Evolutionary conservation across 345 rosid genomes (phyloP), one percentile per base, ranked within the genome.

Genomic region (Hevea brasiliensis): DNA sequence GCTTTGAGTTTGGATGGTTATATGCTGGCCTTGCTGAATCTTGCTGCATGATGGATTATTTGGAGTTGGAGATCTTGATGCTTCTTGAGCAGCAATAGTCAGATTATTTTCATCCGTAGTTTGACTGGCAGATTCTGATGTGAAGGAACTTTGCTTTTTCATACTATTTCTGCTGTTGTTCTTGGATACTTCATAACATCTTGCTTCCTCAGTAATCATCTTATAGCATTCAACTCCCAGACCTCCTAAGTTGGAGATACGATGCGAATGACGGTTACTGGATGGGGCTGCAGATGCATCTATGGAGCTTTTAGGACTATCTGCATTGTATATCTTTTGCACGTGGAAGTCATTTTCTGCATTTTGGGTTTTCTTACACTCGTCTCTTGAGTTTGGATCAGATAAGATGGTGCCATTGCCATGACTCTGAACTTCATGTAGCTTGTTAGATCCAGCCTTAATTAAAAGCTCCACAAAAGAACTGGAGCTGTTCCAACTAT

Each of bases 381-480:
- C 80, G 68, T 77, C 57, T 17, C 65, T 74, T 32, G 72, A 82
- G 74, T 76, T 81, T 59, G 78, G 72, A 67, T 64, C 63, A 47
- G 79, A 58, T 68, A 76, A 69, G 59, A 59, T 23, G 58, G 63
- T 75, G 47, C 66, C 81, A 40, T 47, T 68, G 74, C 62, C 84
- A 45, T 63, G 81, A 72, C 58, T 64, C 45, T 60, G 63, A 65
- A 72, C 78, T 65, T 76, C 84, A 58, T 75, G 79, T 40, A 51
- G 73, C 68, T 53, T 71, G 69, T 76, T 61, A 44, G 85, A 81
- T 68, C 81, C 90, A 63, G 80, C 84, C 77, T 75, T 80, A n/a
- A 79, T 76, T 54, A 87, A 54, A 63, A 92, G 95, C 88, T 88
- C 86, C 85, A 83, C 14, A 60, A 77, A 90, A 27, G 93, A 83